Percentiles rank a stretch among this genome's conserved stretches.
Conservation (phyloP, 257 asterid genomes). For the Ehretia macrophylla region DNA sequence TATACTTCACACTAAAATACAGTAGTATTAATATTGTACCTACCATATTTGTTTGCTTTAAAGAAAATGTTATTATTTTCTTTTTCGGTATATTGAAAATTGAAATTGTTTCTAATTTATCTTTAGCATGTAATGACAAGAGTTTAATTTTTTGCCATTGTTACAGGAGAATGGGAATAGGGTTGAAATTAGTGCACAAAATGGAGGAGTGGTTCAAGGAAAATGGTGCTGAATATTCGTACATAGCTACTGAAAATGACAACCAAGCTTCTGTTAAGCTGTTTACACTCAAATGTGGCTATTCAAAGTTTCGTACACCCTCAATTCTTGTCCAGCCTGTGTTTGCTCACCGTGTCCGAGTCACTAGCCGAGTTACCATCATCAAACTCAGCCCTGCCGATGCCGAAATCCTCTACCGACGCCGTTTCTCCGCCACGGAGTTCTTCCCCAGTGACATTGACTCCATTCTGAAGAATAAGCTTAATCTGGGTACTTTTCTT, state of each 20-base stretch:
- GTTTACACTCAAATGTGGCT: constrained; percentile 74
- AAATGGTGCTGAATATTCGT: constrained; percentile 77
- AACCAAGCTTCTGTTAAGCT: constrained; percentile 68
- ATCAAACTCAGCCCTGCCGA: constrained; percentile 47
- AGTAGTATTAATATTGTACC: too few relatives aligned
- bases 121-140: not conserved
- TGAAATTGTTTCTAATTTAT: too few relatives aligned
- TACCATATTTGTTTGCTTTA: too few relatives aligned
- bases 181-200: constrained; percentile 48
- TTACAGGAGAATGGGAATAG: constrained; percentile 87
- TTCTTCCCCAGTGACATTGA: constrained; percentile 89
- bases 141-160: not conserved
- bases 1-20: too few relatives aligned
- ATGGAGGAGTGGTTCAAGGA: constrained; percentile 71
- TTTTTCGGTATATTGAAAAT: too few relatives aligned
- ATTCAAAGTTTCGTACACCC: constrained; percentile 76
- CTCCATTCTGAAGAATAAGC: constrained; percentile 46
- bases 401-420: constrained; percentile 65
- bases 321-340: constrained; percentile 75
- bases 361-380: constrained; percentile 28
- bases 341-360: constrained; percentile 54
- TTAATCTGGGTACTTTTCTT: constrained; percentile 62
- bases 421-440: constrained; percentile 60
- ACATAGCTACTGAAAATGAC: constrained; percentile 90
- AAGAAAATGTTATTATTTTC: too few relatives aligned